A percentile compares a stretch with the other conserved stretches of the same genome.
phyloP scores from a whole-genome alignment of 2,329 filamentous ascomycete genomes.

The Penicillium italicum region DNA sequence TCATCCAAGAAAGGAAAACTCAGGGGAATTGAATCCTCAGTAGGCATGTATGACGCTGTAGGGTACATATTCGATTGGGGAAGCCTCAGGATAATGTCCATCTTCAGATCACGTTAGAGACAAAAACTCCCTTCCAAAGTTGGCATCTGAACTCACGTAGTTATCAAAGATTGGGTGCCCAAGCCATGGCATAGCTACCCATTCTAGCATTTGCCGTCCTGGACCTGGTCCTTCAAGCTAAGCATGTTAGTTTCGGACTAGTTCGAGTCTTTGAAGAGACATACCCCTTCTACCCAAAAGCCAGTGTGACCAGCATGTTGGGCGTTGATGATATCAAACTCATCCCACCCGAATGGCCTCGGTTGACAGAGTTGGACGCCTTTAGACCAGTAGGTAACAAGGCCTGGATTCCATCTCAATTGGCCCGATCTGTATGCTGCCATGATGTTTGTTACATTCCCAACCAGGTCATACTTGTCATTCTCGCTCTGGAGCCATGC shows the following conservation, averaged over 20 bases:
- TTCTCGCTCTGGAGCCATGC: not conserved
- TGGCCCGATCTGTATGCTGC: not conserved
- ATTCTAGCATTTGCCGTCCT: not conserved
- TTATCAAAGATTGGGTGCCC: fast-evolving
- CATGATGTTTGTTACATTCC: not conserved
- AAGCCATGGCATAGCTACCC: not conserved
- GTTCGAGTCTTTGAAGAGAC: not conserved
- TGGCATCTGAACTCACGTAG: not conserved
- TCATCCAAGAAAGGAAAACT: not conserved
- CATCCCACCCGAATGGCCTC: not conserved
- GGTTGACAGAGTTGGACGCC: not conserved
- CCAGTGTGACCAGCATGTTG: not conserved
- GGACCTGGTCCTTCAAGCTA: not conserved
- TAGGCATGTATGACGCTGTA: no score
- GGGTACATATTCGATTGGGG: no score
- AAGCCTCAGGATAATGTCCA: fast-evolving
- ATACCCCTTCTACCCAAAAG: slow-evolving; percentile 2
- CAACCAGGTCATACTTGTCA: not conserved
- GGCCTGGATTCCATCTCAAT: not conserved
- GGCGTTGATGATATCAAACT: not conserved
- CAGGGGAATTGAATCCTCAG: no score
- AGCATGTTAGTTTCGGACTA: not conserved
- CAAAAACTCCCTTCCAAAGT: not conserved
- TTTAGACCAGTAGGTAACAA: slow-evolving; percentile 8
- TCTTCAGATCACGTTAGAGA: not conserved